Conservation (phyloP, 1,284 basidiomycete genomes). For the Singerocomus inundabilis region DNA sequence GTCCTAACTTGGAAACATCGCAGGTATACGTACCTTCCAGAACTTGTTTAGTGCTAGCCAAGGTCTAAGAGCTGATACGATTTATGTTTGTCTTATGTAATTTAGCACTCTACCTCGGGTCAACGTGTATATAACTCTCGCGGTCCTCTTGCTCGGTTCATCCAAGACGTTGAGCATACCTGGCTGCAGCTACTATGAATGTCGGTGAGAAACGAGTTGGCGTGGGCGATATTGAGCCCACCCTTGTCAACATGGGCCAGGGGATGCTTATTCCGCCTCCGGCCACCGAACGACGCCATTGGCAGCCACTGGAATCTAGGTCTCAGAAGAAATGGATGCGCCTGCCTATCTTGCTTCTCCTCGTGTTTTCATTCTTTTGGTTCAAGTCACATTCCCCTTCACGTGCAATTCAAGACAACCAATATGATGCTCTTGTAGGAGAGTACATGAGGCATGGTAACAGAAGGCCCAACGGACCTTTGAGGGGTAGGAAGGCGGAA, state of each 20-base stretch:
- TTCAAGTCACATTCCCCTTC: background rate
- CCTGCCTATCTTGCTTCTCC: slow-evolving; percentile 12
- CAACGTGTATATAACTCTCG: background rate
- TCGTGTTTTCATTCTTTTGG: slow-evolving; percentile 20
- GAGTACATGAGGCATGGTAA: slow-evolving; percentile 23
- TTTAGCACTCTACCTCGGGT: too few relatives aligned
- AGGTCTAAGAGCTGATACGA: slow-evolving; percentile 30
- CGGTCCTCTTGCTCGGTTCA: background rate
- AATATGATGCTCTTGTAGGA: slow-evolving; percentile 16
- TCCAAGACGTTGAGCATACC: too few relatives aligned
- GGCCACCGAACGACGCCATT: slow-evolving; percentile 6
- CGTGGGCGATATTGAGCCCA: slow-evolving; percentile 3
- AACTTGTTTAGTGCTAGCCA: slow-evolving; percentile 72
- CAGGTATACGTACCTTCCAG: slow-evolving; percentile 81
- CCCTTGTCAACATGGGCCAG: background rate
- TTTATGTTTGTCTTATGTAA: too few relatives aligned
- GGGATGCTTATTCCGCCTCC: slow-evolving; percentile 17
- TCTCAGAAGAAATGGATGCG: slow-evolving; percentile 16
- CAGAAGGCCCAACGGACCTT: slow-evolving; percentile 12
- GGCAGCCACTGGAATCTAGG: background rate
- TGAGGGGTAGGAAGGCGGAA: slow-evolving; percentile 27
- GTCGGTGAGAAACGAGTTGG: slow-evolving; percentile 12
- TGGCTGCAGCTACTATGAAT: slow-evolving; percentile 13
- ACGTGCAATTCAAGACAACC: slow-evolving; percentile 6
- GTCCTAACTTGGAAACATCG: slow-evolving; percentile 11